Evolutionary conservation across 1,139 yeast species (phyloP), one percentile per base, ranked within the genome.

Genomic region (Geotrichum candidum): DNA sequence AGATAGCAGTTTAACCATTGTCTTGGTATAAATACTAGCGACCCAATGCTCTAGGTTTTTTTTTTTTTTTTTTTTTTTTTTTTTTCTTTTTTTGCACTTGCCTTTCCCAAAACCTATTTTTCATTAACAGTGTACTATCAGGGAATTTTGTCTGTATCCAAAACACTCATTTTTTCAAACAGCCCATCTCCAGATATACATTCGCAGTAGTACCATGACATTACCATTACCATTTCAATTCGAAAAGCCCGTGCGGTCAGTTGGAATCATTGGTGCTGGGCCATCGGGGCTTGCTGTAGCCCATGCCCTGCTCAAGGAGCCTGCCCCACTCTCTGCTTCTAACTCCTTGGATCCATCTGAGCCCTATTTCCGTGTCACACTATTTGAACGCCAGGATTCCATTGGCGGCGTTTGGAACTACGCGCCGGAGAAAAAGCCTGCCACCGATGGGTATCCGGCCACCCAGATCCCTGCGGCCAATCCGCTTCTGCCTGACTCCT

Each of bases 251-350:
- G 45, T 60, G 18, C 53, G 54, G 27, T 31, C 58, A 13, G 61
- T 69, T 9, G 73, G 72, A 1, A 66, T 73, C 6, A 67, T 85
- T 50, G 91, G 91, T 2, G 88, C 83, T 6, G 92, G 92, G 0
- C 90, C 91, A 0, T 79, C 84, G 58, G 91, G 90, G 3, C 78
- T 85, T 3, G 86, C 83, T 0, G 73, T 82, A 7, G 78, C 86
- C 11, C 82, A 82, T 65, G 84, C 87, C 0, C 74, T 85, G 27
- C 63, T 79, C 3, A 77, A 76, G 11, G 86, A 83, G 65, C 70
- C 74, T 3, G 68, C 72, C 15, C 82, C 83, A 65, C 72, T 74
- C 46, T 5, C 46, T 41, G 18, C 15, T 10, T 10, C 11, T 10
- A 35, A n/a, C n/a, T n/a, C n/a, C n/a, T n/a, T n/a, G n/a, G n/a